Base-by-base conservation (phyloP, 2,329 filamentous ascomycete species). In the Exophiala spinifera region DNA sequence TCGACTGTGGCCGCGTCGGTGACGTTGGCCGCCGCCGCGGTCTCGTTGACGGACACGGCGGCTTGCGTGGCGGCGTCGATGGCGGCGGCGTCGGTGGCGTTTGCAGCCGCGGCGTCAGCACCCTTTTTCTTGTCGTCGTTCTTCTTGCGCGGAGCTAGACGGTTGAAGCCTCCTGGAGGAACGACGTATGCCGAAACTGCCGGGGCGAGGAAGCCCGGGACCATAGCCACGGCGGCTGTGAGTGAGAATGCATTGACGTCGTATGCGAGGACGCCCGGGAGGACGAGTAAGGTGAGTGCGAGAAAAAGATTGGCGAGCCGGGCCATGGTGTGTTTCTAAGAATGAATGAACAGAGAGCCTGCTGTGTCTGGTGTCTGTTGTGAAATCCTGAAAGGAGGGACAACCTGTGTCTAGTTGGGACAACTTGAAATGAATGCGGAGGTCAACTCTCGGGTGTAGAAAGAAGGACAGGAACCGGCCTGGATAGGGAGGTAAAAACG, bases 201-300 rank as follows among this genome's bases (percentile, higher is more conserved):
- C 5, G 53, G 53, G 7, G 37, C 25, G n/a, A 56, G 28, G 19
- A 52, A 25, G 25, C 25, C 34, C 3, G 28, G 28, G 11, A 31
- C 28, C 8, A 31, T 31, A 6, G 28, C 28, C 28, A 31, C 28
- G 28, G 42, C 42, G 20, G 52, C 37, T 14, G 48, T 17, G 25
- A 40, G 14, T 13, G 55, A 15, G 14, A 56, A 31, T 28, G 49
- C 49, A 15, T 37, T 51, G 19, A 25, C 51, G 28, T 50, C 19
- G n/a, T n/a, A n/a, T n/a, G 55, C 55, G n/a, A 60, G 48, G 23
- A 57, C 53, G n/a, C 33, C 42, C 3, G 57, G 54, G n/a, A 57
- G 28, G 19, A 54, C 17, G 25, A 59, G 21, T 11, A 57, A 37
- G 8, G 37, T 46, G 43, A 55, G 17, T 33, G 39, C 19, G 39